Base-by-base conservation (phyloP, 768 basidiomycete species). In the Boletus speciosus region DNA sequence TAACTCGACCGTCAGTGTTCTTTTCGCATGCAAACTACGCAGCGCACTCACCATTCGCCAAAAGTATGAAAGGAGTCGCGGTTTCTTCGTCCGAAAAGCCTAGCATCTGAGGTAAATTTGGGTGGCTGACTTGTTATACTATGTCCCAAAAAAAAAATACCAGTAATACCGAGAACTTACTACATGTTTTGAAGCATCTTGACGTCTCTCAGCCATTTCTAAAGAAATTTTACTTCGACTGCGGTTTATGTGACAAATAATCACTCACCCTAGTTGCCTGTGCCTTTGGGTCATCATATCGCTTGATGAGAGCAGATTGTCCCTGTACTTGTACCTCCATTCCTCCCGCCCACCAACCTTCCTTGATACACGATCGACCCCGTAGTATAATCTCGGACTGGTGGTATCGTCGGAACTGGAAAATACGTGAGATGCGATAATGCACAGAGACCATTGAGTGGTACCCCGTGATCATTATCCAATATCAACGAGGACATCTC, bases 121-220 rank as follows among this genome's bases (percentile, higher is more conserved):
- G 78, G 52, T 81, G 80, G 55, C 80, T 80, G 37, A 31, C 16
- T 34, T 7, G 4, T 57, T 36, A 40, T 6, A 21, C 7, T 7
- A 12, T 19, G 16, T 21, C 10, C 16, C 21, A 34, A 21, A 44
- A 21, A 19, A 34, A 21, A 44, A 21, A 19, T 8, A 45, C 4
- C 14, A 44, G 21, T 14, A 14, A 21, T 25, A 37, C 15, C 35
- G 4, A 5, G 14, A 16, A 65, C 78, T 47, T 51, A 81, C 80
- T 75, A 76, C n/a, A 81, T 52, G 51, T 76, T 76, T 58, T 81
- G 77, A 39, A 82, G 67, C 25, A 72, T 66, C 61, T 78, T 80
- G 23, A 82, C 74, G 49, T 82, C 81, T 31, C 68, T 66, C 16
- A 79, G 51, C 81, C 80, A 81, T 62, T 68, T 64, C 81, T 81